Evolutionary conservation across 345 rosid genomes (phyloP).

Genomic region (Kernera saxatilis): DNA sequence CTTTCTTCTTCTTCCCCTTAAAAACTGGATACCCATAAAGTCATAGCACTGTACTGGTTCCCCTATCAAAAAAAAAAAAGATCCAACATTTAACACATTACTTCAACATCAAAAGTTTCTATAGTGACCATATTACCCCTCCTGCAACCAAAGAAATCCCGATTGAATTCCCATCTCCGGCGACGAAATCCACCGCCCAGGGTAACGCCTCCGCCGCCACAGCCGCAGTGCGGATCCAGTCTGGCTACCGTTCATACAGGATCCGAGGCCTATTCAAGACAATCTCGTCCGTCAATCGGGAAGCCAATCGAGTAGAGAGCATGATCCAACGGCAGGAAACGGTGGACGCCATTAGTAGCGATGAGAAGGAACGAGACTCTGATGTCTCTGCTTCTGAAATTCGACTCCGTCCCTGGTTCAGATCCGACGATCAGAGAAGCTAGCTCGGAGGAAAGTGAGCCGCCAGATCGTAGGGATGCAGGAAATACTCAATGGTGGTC

Average conservation of each 20-base stretch:
- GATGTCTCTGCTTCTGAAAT: constrained; percentile 70
- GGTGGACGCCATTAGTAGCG: constrained; percentile 62
- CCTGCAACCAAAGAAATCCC: constrained; percentile 33
- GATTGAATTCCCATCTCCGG: constrained; percentile 21
- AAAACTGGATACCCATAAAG: too few relatives aligned
- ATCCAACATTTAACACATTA: constrained; percentile 3
- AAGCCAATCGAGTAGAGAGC: constrained; percentile 53
- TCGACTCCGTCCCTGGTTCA: constrained; percentile 79
- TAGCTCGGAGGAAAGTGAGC: constrained; percentile 82
- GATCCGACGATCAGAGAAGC: constrained; percentile 68
- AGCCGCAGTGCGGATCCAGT: constrained; percentile 61
- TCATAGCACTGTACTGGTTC: too few relatives aligned
- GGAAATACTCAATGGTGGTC: constrained; percentile 51
- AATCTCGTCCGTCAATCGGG: constrained; percentile 47
- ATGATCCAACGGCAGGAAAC: constrained; percentile 82
- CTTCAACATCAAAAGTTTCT: constrained; percentile 6
- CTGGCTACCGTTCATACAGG: constrained; percentile 54
- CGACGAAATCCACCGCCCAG: constrained; percentile 15
- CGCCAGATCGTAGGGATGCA: constrained; percentile 78
- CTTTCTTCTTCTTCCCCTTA: too few relatives aligned
- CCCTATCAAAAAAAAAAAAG: too few relatives aligned
- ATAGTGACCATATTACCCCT: constrained; percentile 34
- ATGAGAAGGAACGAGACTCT: constrained; percentile 67
- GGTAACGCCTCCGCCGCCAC: constrained; percentile 31
- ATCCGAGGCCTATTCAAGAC: constrained; percentile 52